Percentiles rank a stretch among this genome's conserved stretches.
These are phyloP conservation scores for Lipomyces spencermartinsiae DNA, from an alignment of 805 yeast genomes.

Conservation along the genomic window DNA sequence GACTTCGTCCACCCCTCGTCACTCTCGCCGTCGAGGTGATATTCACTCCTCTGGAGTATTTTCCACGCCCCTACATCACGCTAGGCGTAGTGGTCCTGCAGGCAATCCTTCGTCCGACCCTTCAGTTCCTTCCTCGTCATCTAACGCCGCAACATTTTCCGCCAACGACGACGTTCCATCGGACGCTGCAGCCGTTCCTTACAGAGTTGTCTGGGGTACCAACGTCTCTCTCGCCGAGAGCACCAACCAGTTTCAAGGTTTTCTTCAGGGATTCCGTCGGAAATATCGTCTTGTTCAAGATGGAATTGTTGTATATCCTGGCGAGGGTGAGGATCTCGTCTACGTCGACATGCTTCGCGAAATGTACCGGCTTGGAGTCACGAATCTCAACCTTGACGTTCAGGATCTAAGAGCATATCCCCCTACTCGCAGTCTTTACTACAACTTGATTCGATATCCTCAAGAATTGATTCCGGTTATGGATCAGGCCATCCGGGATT, in stretches of 20 bases:
- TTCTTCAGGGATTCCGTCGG: conserved; percentile 80
- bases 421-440: conserved; percentile 76
- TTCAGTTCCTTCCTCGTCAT: conserved; percentile 19
- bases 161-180: conserved; percentile 34
- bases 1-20: conserved; percentile 23
- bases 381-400: conserved; percentile 85
- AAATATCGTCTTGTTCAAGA: conserved; percentile 69
- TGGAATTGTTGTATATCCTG: conserved; percentile 48
- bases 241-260: conserved; percentile 76
- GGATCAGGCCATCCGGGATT: conserved; percentile 95
- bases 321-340: conserved; percentile 72
- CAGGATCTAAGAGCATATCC: conserved; percentile 77
- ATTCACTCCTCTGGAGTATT: conserved; percentile 69
- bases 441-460: conserved; percentile 89
- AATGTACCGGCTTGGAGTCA: conserved; percentile 78
- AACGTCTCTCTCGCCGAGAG: conserved; percentile 92
- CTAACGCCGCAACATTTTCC: conserved; percentile 32
- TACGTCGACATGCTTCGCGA: conserved; percentile 75
- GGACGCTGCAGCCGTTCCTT: conserved; percentile 43
- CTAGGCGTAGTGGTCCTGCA: conserved; percentile 36
- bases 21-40: conserved; percentile 66
- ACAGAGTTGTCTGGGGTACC: conserved; percentile 93
- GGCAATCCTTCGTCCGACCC: conserved; percentile 24
- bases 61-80: conserved; percentile 73
- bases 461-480: conserved; percentile 96